Conservation (phyloP, 75 land plant species). For the Picea glauca region DNA sequence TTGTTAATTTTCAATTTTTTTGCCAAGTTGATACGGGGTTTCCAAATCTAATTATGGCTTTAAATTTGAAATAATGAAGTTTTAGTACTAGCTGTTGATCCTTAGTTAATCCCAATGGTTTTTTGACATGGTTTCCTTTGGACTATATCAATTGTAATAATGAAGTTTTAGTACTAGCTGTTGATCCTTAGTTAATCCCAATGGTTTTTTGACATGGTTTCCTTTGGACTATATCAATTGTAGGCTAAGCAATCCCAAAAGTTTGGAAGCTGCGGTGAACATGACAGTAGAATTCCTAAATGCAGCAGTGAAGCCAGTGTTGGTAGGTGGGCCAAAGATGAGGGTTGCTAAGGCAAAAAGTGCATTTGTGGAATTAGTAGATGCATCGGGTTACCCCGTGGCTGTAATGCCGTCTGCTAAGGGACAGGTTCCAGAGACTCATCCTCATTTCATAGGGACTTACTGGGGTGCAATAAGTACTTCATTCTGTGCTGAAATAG, state of each 20-base stretch:
- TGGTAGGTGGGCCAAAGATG: conserved; percentile 45
- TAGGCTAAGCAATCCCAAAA: conserved; percentile 29
- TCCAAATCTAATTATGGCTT: too few relatives aligned
- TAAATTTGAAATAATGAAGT: too few relatives aligned
- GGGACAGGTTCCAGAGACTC: conserved; percentile 30
- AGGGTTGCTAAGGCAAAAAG: conserved; percentile 33
- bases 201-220: background rate
- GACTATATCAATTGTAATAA: conserved; percentile 6
- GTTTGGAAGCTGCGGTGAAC: conserved; percentile 45
- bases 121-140: background rate
- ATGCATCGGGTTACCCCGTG: conserved; percentile 43
- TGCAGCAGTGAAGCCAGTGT: conserved; percentile 43
- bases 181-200: background rate
- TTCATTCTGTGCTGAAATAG: conserved; percentile 39
- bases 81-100: background rate
- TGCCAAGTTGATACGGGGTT: too few relatives aligned
- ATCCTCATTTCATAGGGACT: conserved; percentile 48
- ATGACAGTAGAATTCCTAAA: conserved; percentile 37
- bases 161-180: too few relatives aligned
- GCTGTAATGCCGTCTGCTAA: conserved; percentile 58
- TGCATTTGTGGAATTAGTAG: conserved; percentile 32
- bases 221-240: background rate
- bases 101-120: background rate
- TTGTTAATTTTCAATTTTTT: too few relatives aligned
- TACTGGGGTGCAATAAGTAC: conserved; percentile 59